Conservation (phyloP, 768 basidiomycete genomes). For the Podaxis sp. region DNA sequence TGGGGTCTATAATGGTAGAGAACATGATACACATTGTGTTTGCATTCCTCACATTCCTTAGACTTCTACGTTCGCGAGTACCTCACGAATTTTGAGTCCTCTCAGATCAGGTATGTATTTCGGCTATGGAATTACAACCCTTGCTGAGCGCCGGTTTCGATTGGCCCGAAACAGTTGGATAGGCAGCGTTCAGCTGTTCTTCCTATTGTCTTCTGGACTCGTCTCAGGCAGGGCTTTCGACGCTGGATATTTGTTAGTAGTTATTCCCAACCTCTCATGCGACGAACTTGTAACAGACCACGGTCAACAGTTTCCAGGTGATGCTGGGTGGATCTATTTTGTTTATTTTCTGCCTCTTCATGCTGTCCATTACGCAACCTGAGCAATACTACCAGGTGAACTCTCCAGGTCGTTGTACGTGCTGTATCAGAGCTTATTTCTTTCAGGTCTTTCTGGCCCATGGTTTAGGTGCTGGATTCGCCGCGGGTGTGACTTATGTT, state of each 20-base stretch:
- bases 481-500: conserved; percentile 50
- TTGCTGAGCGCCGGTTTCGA: background rate
- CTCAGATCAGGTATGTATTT: conserved; percentile 33
- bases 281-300: background rate
- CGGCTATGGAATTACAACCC: background rate
- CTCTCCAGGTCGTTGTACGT: background rate
- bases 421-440: conserved; percentile 19
- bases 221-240: conserved; percentile 51
- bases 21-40: conserved; percentile 19
- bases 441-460: conserved; percentile 44
- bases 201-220: conserved; percentile 44
- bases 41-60: conserved; percentile 21
- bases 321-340: conserved; percentile 45
- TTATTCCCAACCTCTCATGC: background rate
- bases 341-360: conserved; percentile 46
- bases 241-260: conserved; percentile 46
- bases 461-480: conserved; percentile 50
- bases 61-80: conserved; percentile 44
- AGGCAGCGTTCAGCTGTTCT: conserved; percentile 49
- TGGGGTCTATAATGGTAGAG: conserved; percentile 34
- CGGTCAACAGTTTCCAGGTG: conserved; percentile 35
- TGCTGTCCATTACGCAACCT: conserved; percentile 42
- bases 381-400: conserved; percentile 40
- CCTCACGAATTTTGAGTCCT: conserved; percentile 32
- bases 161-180: conserved; percentile 30